phyloP scores from a whole-genome alignment of 768 basidiomycete species.

The Pleurotus salmoneostramineus region DNA sequence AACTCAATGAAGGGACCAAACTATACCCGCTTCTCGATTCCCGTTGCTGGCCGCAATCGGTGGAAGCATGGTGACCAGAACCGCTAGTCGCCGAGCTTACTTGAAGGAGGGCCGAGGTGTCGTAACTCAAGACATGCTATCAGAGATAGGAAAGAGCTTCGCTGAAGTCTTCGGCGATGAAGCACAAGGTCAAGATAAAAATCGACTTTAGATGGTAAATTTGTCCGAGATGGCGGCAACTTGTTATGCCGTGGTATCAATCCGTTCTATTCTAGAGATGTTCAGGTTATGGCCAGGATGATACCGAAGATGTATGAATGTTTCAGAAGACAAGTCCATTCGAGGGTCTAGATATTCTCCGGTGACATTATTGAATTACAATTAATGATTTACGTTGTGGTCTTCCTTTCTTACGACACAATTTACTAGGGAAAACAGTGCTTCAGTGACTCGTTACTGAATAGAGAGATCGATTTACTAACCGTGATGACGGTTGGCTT shows the following conservation, averaged over 20 bases:
- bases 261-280: not conserved
- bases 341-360: not conserved
- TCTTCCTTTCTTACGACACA: not conserved
- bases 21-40: constrained; percentile 57
- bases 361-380: not conserved
- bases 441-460: too few relatives aligned
- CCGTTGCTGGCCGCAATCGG: constrained; percentile 84
- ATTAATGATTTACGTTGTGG: not conserved
- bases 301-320: not conserved
- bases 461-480: constrained; percentile 20
- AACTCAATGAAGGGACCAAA: constrained; percentile 39
- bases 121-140: constrained; percentile 77
- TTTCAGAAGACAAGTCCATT: not conserved
- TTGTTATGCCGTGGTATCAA: not conserved
- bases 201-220: constrained; percentile 24
- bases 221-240: not conserved
- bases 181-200: constrained; percentile 32
- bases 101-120: constrained; percentile 72
- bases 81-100: constrained; percentile 76
- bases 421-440: not conserved
- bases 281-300: not conserved
- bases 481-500: constrained; percentile 97
- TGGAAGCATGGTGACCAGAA: constrained; percentile 86
- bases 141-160: constrained; percentile 66
- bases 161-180: constrained; percentile 64